Evolutionary conservation across 768 basidiomycete species (phyloP).

Genomic region (Tricholoma saponaceum): DNA sequence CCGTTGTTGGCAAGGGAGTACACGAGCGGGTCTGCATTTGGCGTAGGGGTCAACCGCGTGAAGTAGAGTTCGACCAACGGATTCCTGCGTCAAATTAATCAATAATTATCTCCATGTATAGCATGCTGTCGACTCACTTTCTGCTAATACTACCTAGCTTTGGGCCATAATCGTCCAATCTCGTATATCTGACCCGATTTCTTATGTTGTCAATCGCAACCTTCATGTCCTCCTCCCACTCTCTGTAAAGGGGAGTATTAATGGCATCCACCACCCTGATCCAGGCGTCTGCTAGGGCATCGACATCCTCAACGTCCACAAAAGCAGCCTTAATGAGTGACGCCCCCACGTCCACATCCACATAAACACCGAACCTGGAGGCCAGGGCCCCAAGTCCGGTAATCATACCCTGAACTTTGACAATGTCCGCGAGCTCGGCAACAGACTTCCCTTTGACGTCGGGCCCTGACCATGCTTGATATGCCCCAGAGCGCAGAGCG

Average conservation of each 20-base stretch:
- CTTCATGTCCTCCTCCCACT: conserved; percentile 81
- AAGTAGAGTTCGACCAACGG: conserved; percentile 93
- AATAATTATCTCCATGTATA: neutral
- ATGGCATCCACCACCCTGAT: conserved; percentile 74
- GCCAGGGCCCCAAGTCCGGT: conserved; percentile 55
- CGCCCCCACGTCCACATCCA: conserved; percentile 64
- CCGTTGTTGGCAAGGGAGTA: conserved; percentile 96
- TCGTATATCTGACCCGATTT: conserved; percentile 73
- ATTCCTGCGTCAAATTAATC: conserved; percentile 37
- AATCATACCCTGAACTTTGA: conserved; percentile 52
- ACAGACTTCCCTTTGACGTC: conserved; percentile 54
- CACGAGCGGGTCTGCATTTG: conserved; percentile 41
- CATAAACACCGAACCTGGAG: conserved; percentile 62
- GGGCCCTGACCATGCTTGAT: conserved; percentile 58
- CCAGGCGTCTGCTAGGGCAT: conserved; percentile 69
- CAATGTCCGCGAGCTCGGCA: conserved; percentile 61
- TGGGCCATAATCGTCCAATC: conserved; percentile 82
- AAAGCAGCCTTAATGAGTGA: conserved; percentile 72
- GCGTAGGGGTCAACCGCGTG: conserved; percentile 61
- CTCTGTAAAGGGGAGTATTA: conserved; percentile 84
- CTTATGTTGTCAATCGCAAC: conserved; percentile 71
- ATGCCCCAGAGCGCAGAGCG: conserved; percentile 44
- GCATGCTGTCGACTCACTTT: conserved; percentile 41
- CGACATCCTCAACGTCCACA: conserved; percentile 40
- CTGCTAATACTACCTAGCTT: conserved; percentile 75